Percentiles rank a stretch among this genome's conserved stretches.
Conservation (phyloP, 202 grass and related monocot species). For the Eragrostis tef region DNA sequence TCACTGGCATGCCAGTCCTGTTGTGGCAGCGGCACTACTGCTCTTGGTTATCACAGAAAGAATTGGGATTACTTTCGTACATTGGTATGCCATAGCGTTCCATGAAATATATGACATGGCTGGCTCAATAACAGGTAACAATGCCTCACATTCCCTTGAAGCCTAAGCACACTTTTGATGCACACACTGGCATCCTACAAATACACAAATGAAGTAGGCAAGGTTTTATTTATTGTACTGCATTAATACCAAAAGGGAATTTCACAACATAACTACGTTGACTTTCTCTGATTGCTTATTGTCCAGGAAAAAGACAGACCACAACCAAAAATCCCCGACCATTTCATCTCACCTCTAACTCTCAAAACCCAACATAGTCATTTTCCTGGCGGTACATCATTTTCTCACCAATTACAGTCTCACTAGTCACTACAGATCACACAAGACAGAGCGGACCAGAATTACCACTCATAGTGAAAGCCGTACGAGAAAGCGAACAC, state of each 20-base stretch:
- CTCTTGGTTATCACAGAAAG: not conserved
- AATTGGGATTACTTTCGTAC: not conserved
- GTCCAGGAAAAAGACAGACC: not conserved
- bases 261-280: not conserved
- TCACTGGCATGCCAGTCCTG: not conserved
- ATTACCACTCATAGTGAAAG: not conserved
- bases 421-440: not conserved
- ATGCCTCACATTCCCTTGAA: not conserved
- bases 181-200: too few relatives aligned
- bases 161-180: not conserved
- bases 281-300: not conserved
- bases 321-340: not conserved
- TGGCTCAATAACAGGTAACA: not conserved
- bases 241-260: not conserved
- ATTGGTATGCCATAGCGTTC: not conserved
- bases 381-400: not conserved
- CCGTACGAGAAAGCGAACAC: not conserved
- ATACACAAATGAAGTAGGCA: not conserved
- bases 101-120: not conserved
- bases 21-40: not conserved
- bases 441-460: not conserved
- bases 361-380: not conserved
- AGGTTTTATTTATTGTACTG: not conserved
- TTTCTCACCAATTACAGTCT: not conserved
- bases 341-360: not conserved